phyloP scores from a whole-genome alignment of 768 basidiomycete species.

The Macrocybe gigantea region DNA sequence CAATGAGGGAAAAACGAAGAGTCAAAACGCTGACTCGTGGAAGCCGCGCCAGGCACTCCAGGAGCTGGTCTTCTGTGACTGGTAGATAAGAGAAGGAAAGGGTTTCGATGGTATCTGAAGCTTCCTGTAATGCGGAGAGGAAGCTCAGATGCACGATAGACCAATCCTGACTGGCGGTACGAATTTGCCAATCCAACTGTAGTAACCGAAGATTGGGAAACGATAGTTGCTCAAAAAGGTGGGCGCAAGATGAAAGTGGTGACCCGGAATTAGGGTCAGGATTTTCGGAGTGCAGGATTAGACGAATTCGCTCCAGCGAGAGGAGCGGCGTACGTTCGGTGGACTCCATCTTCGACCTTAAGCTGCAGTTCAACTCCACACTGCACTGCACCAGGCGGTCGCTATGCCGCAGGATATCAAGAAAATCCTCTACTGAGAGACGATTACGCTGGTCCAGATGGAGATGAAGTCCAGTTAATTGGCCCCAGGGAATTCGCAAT shows the following conservation, averaged over 20 bases:
- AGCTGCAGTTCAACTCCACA: conserved; percentile 24
- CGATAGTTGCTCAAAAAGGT: too few relatives aligned
- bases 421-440: conserved; percentile 29
- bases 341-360: conserved; percentile 8
- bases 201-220: too few relatives aligned
- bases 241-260: too few relatives aligned
- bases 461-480: conserved; percentile 30
- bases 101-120: conserved; percentile 10
- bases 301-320: conserved; percentile 23
- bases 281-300: conserved; percentile 24
- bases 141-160: neutral
- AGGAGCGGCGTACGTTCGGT: conserved; percentile 17
- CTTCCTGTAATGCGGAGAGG: neutral
- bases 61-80: conserved; percentile 23
- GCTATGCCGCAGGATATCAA: conserved; percentile 25
- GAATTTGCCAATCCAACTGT: too few relatives aligned
- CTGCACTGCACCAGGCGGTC: conserved; percentile 24
- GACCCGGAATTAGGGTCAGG: neutral
- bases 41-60: conserved; percentile 23
- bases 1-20: conserved; percentile 28
- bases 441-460: conserved; percentile 25
- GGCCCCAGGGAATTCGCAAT: conserved; percentile 31
- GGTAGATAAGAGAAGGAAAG: conserved; percentile 35
- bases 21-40: conserved; percentile 23
- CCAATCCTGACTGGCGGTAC: neutral